These are phyloP conservation scores for Fusarium sp. DNA, from an alignment of 2,329 filamentous ascomycete species.

Conservation along the genomic window DNA sequence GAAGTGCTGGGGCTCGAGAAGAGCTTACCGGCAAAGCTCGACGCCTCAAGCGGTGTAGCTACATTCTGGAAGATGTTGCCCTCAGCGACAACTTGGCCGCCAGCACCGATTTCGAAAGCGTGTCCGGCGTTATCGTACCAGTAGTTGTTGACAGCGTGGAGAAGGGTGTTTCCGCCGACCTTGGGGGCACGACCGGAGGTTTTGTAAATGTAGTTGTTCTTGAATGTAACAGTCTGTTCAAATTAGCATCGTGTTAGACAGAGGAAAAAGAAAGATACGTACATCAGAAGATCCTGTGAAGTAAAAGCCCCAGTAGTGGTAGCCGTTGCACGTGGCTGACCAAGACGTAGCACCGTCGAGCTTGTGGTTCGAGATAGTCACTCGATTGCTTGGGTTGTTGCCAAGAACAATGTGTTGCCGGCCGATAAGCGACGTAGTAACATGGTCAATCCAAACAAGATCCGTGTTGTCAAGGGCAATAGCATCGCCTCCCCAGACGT, in stretches of 20 bases:
- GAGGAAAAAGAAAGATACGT: background rate
- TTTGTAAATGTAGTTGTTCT: slow-evolving; percentile 63
- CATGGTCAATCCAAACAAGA: slow-evolving; percentile 10
- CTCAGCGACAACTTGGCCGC: background rate
- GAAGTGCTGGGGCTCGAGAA: slow-evolving; percentile 45
- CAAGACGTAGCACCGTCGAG: background rate
- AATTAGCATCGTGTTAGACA: background rate
- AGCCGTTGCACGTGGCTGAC: slow-evolving; percentile 61
- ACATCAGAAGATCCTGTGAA: slow-evolving; percentile 58
- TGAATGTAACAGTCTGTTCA: slow-evolving; percentile 52
- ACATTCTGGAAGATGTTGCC: slow-evolving; percentile 8
- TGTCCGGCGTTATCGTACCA: slow-evolving; percentile 6
- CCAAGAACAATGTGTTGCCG: slow-evolving; percentile 6
- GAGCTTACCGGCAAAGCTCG: slow-evolving; percentile 51
- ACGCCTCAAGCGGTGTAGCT: slow-evolving; percentile 9
- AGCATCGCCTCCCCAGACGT: slow-evolving; percentile 68
- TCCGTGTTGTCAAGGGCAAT: slow-evolving; percentile 54
- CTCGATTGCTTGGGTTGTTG: background rate
- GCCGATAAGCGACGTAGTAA: background rate
- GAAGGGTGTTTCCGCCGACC: background rate
- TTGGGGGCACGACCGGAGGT: background rate
- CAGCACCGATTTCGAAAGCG: background rate
- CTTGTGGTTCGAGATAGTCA: slow-evolving; percentile 3
- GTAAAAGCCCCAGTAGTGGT: slow-evolving; percentile 69
- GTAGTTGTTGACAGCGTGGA: slow-evolving; percentile 5